Conservation (phyloP, 2,329 filamentous ascomycete species). For the Monosporascus sp. region DNA sequence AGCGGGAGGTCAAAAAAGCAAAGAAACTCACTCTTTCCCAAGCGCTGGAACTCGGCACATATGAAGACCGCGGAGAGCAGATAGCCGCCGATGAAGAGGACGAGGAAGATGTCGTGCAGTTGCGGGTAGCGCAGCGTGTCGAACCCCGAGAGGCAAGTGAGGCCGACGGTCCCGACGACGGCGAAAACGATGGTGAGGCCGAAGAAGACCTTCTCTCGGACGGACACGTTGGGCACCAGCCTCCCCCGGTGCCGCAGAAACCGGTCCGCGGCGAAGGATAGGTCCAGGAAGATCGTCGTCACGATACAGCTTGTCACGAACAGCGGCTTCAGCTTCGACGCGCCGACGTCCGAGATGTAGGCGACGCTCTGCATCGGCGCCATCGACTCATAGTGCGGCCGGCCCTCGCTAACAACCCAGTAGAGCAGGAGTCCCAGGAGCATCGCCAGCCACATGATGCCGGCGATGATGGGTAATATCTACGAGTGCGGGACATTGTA, state of each 20-base stretch:
- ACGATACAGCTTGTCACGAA: conserved; percentile 69
- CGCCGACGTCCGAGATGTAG: conserved; percentile 66
- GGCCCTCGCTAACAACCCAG: conserved; percentile 55
- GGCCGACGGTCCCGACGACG: conserved; percentile 67
- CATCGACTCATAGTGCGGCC: conserved; percentile 58
- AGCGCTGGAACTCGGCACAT: conserved; percentile 82
- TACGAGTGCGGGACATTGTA: conserved; percentile 12
- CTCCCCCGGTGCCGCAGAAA: conserved; percentile 79
- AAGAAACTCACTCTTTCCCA: conserved; percentile 59
- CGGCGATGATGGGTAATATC: conserved; percentile 66
- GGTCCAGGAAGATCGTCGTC: conserved; percentile 74
- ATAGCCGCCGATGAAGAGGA: conserved; percentile 82
- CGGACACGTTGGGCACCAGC: conserved; percentile 65
- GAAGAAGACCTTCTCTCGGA: conserved; percentile 57
- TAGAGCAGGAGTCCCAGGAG: conserved; percentile 65
- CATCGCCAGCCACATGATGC: conserved; percentile 59
- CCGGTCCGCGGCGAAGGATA: conserved; percentile 74
- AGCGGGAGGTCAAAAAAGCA: background rate
- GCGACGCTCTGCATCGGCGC: conserved; percentile 52
- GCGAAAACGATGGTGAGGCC: conserved; percentile 61
- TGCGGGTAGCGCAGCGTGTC: conserved; percentile 65
- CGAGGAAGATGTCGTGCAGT: conserved; percentile 71
- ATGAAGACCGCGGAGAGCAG: conserved; percentile 80
- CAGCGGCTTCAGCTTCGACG: conserved; percentile 61
- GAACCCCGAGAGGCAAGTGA: conserved; percentile 81